Evolutionary conservation across 345 rosid species (phyloP).

Genomic region (Gossypium longicalyx): DNA sequence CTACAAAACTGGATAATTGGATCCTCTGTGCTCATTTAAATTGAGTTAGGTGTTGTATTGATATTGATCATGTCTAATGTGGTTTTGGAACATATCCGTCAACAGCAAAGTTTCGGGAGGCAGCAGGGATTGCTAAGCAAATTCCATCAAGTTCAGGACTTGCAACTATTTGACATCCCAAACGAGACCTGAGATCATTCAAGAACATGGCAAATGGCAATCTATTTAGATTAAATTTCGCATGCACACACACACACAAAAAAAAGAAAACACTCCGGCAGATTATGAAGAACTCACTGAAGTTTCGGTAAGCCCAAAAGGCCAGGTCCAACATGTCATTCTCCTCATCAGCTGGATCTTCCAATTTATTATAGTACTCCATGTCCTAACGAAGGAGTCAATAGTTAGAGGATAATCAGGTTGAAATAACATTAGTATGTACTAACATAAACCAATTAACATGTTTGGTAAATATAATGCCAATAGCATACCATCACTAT

Average conservation of each 20-base stretch:
- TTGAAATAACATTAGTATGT: neutral
- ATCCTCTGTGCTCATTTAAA: constrained; percentile 23
- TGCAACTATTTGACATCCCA: constrained; percentile 83
- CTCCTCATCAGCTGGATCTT: constrained; percentile 95
- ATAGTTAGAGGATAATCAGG: constrained; percentile 8
- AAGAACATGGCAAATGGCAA: neutral
- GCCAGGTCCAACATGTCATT: constrained; percentile 99
- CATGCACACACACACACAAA: neutral
- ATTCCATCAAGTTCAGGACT: constrained; percentile 82
- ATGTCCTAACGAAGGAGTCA: constrained; percentile 45
- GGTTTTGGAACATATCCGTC: constrained; percentile 86
- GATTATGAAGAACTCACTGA: constrained; percentile 29
- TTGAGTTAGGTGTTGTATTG: neutral
- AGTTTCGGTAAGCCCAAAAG: constrained; percentile 88
- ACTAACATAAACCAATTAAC: neutral
- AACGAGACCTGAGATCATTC: constrained; percentile 54
- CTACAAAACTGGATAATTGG: constrained; percentile 32
- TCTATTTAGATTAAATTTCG: neutral
- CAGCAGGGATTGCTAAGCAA: constrained; percentile 72
- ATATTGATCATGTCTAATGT: constrained; percentile 38
- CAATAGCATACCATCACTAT: constrained; percentile 61
- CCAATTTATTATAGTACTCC: constrained; percentile 82
- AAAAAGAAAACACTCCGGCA: neutral
- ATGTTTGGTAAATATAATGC: constrained; percentile 6
- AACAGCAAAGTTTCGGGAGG: constrained; percentile 83